phyloP scores from a whole-genome alignment of 2,329 filamentous ascomycete species.

The Arthrobotrys iridis region DNA sequence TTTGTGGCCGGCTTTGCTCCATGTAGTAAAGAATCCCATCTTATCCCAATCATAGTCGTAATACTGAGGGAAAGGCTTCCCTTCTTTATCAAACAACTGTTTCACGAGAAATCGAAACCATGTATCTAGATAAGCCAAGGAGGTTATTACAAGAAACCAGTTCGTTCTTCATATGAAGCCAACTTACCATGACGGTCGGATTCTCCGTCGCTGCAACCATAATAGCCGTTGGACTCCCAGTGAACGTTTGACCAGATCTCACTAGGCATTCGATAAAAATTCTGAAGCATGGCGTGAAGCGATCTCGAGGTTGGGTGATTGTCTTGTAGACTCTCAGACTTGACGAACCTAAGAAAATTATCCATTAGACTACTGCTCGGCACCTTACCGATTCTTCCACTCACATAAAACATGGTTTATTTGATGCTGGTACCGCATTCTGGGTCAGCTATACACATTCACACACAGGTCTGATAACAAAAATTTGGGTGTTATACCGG shows the following conservation, averaged over 20 bases:
- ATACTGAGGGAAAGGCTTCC: neutral
- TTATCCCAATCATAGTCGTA: conserved; percentile 37
- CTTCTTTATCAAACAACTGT: conserved; percentile 14
- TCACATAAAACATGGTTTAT: neutral
- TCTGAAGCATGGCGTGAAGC: conserved; percentile 15
- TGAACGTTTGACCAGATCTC: conserved; percentile 44
- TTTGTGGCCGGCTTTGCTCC: conserved; percentile 32
- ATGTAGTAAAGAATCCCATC: conserved; percentile 43
- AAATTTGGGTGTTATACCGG: neutral
- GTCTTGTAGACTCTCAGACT: conserved; percentile 6
- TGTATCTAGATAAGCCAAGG: conserved; percentile 28
- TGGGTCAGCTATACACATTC: too few species aligned
- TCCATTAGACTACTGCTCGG: neutral
- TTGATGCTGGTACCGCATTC: neutral
- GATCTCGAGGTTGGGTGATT: conserved; percentile 4
- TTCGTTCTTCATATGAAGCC: too few species aligned
- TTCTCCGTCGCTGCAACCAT: conserved; percentile 25
- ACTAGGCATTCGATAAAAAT: conserved; percentile 30
- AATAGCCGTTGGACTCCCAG: conserved; percentile 48
- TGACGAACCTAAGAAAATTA: conserved; percentile 32
- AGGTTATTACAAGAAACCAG: neutral
- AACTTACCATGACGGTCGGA: conserved; percentile 28
- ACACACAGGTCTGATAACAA: too few species aligned
- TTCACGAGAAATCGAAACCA: conserved; percentile 46
- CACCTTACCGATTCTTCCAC: neutral